Percentiles rank a stretch among this genome's conserved stretches.
Evolutionary conservation across 2,329 filamentous ascomycete species (phyloP).

Genomic region (Lachnellula cervina): DNA sequence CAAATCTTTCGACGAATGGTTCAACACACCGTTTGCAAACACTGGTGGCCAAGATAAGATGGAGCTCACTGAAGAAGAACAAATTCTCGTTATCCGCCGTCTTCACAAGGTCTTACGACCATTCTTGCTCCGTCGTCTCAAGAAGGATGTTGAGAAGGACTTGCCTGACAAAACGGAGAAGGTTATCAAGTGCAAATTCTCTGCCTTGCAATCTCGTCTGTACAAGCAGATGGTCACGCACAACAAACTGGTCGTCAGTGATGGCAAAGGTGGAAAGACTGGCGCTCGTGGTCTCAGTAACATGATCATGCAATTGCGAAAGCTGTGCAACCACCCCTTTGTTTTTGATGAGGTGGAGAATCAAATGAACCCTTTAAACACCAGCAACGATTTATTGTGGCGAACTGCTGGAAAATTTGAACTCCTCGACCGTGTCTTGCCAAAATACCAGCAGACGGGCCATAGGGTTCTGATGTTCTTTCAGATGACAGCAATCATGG

Average conservation of each 20-base stretch:
- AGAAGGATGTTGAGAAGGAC: slow-evolving; percentile 99
- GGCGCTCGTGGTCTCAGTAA: slow-evolving; percentile 93
- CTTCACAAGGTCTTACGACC: slow-evolving; percentile 95
- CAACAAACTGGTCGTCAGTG: slow-evolving; percentile 90
- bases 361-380: slow-evolving; percentile 86
- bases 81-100: slow-evolving; percentile 94
- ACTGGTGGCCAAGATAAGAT: slow-evolving; percentile 98
- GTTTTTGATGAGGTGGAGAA: slow-evolving; percentile 98
- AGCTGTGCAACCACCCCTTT: slow-evolving; percentile 98
- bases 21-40: slow-evolving; percentile 98
- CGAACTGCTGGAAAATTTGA: slow-evolving; percentile 96
- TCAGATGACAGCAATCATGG: slow-evolving; percentile 99
- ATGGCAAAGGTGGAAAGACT: slow-evolving; percentile 92
- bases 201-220: slow-evolving; percentile 83
- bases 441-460: slow-evolving; percentile 85
- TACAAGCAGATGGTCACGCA: slow-evolving; percentile 98
- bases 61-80: slow-evolving; percentile 99
- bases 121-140: slow-evolving; percentile 95
- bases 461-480: slow-evolving; percentile 99
- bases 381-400: slow-evolving; percentile 92
- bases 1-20: slow-evolving; percentile 99
- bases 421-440: slow-evolving; percentile 82
- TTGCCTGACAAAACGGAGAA: slow-evolving; percentile 98
- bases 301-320: slow-evolving; percentile 99
- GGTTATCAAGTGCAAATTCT: slow-evolving; percentile 99